Evolutionary conservation across 2,329 filamentous ascomycete genomes (phyloP).

Genomic region (Aspergillus ochraceoroseus): DNA sequence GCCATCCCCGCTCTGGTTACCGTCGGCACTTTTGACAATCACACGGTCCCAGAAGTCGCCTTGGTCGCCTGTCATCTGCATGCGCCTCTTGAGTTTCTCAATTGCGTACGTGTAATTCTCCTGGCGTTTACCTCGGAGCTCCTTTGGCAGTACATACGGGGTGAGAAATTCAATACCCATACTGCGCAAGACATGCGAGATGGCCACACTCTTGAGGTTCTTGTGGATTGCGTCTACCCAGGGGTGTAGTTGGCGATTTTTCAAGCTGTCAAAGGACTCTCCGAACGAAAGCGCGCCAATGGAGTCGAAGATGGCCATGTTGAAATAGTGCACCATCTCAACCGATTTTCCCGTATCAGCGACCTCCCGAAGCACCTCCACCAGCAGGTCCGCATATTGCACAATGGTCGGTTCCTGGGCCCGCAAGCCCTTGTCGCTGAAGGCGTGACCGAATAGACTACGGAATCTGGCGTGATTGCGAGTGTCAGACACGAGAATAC

Average conservation of each 20-base stretch:
- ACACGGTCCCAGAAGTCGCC: slow-evolving; percentile 5
- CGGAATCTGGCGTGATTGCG: slow-evolving; percentile 3
- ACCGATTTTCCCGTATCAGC: neutral
- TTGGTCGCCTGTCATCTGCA: slow-evolving; percentile 3
- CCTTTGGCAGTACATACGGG: neutral
- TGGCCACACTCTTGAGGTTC: slow-evolving; percentile 4
- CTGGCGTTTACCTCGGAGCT: neutral
- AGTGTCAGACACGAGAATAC: neutral
- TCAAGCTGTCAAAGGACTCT: neutral
- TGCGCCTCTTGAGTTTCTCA: slow-evolving; percentile 1
- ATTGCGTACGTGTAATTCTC: slow-evolving; percentile 4
- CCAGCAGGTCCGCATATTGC: neutral
- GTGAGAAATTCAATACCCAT: slow-evolving; percentile 3
- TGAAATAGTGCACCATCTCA: slow-evolving; percentile 3
- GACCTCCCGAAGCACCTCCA: neutral
- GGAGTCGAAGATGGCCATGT: slow-evolving; percentile 4
- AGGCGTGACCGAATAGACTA: neutral
- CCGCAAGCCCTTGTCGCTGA: neutral
- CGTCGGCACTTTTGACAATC: slow-evolving; percentile 1
- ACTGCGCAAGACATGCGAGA: slow-evolving; percentile 4
- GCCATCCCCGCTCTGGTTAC: neutral
- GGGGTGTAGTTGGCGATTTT: neutral
- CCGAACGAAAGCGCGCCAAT: neutral
- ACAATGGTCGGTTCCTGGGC: neutral
- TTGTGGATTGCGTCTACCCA: slow-evolving; percentile 1